Percentiles rank a stretch among this genome's conserved stretches.
Conservation (phyloP, 805 yeast species). For the Metschnikowia amazonensis region DNA sequence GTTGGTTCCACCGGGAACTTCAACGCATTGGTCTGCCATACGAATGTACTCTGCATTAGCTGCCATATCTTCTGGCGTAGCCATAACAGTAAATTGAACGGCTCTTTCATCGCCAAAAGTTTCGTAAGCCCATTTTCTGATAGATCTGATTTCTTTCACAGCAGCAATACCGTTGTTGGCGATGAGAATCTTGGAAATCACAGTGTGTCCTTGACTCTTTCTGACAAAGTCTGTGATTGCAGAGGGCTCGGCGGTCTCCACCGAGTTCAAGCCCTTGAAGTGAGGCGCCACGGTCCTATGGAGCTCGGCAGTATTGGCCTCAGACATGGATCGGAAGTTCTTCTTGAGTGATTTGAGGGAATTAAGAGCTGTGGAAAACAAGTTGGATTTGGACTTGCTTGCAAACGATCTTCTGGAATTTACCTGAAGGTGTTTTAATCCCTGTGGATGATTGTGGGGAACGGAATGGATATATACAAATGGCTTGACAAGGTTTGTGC, state of each 20-base stretch:
- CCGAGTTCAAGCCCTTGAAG: conserved; percentile 78
- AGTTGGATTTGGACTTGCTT: background rate
- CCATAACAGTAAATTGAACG: conserved; percentile 95
- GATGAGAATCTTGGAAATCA: conserved; percentile 79
- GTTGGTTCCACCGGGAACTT: conserved; percentile 99
- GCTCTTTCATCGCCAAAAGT: conserved; percentile 96
- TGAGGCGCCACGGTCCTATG: conserved; percentile 53
- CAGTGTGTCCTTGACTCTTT: conserved; percentile 90
- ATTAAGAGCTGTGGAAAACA: conserved; percentile 1
- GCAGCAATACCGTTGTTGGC: conserved; percentile 99
- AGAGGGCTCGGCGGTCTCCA: conserved; percentile 73
- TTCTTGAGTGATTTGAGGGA: conserved; percentile 1
- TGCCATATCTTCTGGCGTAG: conserved; percentile 97
- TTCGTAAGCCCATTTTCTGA: conserved; percentile 98
- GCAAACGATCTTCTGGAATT: conserved; percentile 1
- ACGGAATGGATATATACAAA: conserved; percentile 4
- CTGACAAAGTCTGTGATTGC: conserved; percentile 79
- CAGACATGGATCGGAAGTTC: conserved; percentile 14
- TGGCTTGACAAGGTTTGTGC: conserved; percentile 5
- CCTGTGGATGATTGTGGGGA: background rate
- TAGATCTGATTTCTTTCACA: conserved; percentile 94
- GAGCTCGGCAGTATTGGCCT: conserved; percentile 16
- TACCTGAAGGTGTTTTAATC: background rate
- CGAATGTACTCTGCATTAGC: conserved; percentile 97
- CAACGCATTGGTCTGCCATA: conserved; percentile 98